phyloP scores from a whole-genome alignment of 208 protist species.

The Crithidia fasciculata region DNA sequence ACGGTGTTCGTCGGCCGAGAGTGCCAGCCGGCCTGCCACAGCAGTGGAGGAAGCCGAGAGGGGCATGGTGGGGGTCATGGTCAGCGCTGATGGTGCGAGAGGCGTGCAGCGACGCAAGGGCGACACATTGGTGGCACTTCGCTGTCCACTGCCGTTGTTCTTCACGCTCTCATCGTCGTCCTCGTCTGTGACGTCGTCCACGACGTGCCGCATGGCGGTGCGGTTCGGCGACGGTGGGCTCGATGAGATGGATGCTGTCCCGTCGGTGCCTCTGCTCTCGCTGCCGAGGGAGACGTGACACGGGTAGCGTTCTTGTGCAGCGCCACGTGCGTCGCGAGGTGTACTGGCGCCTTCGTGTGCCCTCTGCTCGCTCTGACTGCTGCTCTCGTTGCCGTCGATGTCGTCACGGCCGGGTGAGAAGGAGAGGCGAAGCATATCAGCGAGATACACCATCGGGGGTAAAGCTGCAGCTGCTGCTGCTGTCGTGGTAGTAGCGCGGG shows the following conservation, averaged over 20 bases:
- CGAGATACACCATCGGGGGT: conserved; percentile 13
- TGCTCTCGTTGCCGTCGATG: not conserved
- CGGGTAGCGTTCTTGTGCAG: no score
- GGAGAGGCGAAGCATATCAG: conserved; percentile 29
- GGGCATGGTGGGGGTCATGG: no score
- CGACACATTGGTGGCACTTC: not conserved
- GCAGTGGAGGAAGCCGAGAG: not conserved
- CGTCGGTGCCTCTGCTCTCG: no score
- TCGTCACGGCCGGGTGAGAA: conserved; percentile 10
- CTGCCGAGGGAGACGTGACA: no score
- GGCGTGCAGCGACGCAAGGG: not conserved
- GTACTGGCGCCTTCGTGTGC: not conserved
- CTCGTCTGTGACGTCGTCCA: not conserved
- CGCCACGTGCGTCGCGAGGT: not conserved
- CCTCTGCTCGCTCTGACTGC: no score
- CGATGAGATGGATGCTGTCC: conserved; percentile 16
- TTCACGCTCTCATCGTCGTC: not conserved
- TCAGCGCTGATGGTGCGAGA: no score
- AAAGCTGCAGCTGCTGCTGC: not conserved
- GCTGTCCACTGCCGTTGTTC: not conserved
- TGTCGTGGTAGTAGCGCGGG: not conserved
- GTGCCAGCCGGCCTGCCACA: conserved; percentile 2
- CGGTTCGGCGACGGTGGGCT: conserved; percentile 29
- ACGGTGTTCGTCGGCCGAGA: conserved; percentile 17
- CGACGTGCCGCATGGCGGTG: conserved; percentile 21